Conservation (phyloP, 2,329 filamentous ascomycete species). For the Plenodomus biglobosus region DNA sequence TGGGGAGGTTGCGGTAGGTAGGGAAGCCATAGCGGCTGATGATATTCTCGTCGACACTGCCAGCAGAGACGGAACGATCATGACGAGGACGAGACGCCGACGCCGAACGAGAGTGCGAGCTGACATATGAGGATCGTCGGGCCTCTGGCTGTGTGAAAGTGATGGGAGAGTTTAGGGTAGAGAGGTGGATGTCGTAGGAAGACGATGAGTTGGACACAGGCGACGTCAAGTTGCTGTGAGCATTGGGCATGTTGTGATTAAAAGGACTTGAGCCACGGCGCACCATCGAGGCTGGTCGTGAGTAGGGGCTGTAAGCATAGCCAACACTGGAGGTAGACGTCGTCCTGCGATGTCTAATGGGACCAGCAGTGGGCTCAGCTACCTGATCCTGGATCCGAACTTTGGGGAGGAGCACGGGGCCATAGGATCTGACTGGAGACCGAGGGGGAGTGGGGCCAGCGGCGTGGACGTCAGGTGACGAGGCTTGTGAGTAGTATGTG, state of each 20-base stretch:
- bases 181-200: constrained; percentile 45
- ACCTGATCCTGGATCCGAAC: constrained; percentile 83
- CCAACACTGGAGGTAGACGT: constrained; percentile 53
- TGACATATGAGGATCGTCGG: constrained; percentile 41
- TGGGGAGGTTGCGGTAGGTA: constrained; percentile 76
- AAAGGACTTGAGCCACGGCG: constrained; percentile 51
- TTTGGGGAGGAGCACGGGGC: constrained; percentile 79
- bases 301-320: constrained; percentile 55
- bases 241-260: constrained; percentile 35
- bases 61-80: constrained; percentile 64
- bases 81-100: constrained; percentile 57
- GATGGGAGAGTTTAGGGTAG: constrained; percentile 66
- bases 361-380: constrained; percentile 59
- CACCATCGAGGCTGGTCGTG: constrained; percentile 48
- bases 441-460: constrained; percentile 68
- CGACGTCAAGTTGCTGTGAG: constrained; percentile 48
- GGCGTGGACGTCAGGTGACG: constrained; percentile 67
- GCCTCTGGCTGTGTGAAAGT: constrained; percentile 46
- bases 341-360: constrained; percentile 60
- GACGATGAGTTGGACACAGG: constrained; percentile 43
- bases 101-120: constrained; percentile 56
- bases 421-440: constrained; percentile 75
- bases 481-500: constrained; percentile 66
- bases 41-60: constrained; percentile 66
- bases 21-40: constrained; percentile 76